Conservation (phyloP, 2,329 filamentous ascomycete species). For the Cytospora piceae region DNA sequence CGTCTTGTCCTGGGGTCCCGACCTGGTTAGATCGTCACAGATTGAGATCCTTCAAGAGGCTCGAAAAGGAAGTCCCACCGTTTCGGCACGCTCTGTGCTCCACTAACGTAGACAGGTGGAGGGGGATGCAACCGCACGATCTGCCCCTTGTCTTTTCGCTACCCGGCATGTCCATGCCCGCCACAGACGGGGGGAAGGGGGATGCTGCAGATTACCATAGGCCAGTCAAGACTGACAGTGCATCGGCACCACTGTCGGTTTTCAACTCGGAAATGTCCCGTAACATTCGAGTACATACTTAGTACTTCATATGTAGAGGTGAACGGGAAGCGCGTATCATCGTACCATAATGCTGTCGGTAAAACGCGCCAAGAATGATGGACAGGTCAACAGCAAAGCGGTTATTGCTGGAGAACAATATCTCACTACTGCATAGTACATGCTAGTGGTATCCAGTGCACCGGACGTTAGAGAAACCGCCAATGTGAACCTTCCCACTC, state of each 20-base stretch:
- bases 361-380: background rate
- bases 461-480: background rate
- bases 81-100: conserved; percentile 27
- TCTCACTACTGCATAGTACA: background rate
- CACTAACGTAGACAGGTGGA: conserved; percentile 21
- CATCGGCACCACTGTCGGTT: conserved; percentile 10
- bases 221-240: conserved; percentile 7
- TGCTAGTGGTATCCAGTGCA: background rate
- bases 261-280: conserved; percentile 21
- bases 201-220: conserved; percentile 1
- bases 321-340: background rate
- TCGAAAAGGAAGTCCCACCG: conserved; percentile 20
- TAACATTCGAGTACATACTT: conserved; percentile 13
- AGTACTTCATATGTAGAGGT: background rate
- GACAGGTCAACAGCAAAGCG: background rate
- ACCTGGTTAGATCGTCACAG: conserved; percentile 20
- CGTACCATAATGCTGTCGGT: background rate
- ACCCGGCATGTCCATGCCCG: conserved; percentile 16
- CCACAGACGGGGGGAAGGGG: conserved; percentile 8
- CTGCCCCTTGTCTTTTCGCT: conserved; percentile 14
- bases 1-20: conserved; percentile 10
- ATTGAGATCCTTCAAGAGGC: conserved; percentile 19
- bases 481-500: conserved; percentile 15
- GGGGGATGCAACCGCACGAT: conserved; percentile 24
- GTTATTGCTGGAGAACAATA: background rate